These are phyloP conservation scores for Ganoderma sinense DNA, from an alignment of 1,284 basidiomycete species.

Conservation along the genomic window DNA sequence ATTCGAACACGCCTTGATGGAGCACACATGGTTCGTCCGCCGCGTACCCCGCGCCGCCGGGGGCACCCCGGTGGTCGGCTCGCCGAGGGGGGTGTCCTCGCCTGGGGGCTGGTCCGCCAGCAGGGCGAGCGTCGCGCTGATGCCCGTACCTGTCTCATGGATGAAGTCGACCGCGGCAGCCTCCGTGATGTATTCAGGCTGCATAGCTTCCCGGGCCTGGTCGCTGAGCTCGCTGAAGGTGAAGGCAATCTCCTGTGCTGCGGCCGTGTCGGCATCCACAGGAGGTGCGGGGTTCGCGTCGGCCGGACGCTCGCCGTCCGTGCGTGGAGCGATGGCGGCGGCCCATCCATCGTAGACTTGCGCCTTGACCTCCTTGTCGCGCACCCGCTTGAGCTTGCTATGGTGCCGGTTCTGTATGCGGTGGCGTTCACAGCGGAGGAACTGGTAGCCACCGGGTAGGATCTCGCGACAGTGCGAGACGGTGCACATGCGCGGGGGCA, in stretches of 20 bases:
- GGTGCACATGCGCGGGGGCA: constrained; percentile 57
- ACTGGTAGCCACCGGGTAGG: constrained; percentile 54
- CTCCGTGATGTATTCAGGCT: constrained; percentile 13
- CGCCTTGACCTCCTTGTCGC: constrained; percentile 53
- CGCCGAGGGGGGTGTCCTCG: constrained; percentile 29
- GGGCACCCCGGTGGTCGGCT: constrained; percentile 35
- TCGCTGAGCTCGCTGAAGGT: constrained; percentile 17
- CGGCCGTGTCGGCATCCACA: neutral
- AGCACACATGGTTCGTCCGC: constrained; percentile 48
- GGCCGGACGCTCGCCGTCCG: neutral
- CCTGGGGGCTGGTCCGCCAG: neutral
- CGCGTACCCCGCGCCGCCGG: constrained; percentile 43
- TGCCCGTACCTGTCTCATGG: constrained; percentile 1
- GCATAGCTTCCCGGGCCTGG: constrained; percentile 8
- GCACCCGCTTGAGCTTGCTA: constrained; percentile 56
- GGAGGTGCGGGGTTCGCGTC: neutral
- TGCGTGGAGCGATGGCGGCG: constrained; percentile 26
- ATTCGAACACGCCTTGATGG: constrained; percentile 52
- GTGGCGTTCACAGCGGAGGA: constrained; percentile 62
- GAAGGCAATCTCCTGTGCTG: constrained; percentile 8
- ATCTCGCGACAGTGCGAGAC: constrained; percentile 64
- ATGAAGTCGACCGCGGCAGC: constrained; percentile 1
- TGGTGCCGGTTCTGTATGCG: constrained; percentile 61
- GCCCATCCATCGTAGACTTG: constrained; percentile 39
- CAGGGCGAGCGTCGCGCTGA: neutral